Conservation (phyloP, 192 early-diverging fungal genomes). For the Phlyctochytrium bullatum region DNA sequence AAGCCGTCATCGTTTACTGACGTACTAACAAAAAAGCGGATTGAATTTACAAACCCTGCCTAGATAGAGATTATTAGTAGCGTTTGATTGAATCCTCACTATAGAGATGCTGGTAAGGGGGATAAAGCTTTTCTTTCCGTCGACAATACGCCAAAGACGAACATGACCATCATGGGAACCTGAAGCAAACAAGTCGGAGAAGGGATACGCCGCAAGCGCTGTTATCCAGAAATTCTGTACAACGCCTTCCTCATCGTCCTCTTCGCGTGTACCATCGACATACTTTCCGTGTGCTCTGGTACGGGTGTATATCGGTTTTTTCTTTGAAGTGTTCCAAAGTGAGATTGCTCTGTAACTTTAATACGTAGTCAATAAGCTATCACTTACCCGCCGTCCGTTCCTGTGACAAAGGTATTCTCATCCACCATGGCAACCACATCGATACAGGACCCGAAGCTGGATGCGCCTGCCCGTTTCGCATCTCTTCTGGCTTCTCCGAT, state of each 20-base stretch:
- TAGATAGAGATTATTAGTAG: constrained; percentile 8
- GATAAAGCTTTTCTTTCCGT: constrained; percentile 61
- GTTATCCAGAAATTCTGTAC: constrained; percentile 75
- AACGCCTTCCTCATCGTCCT: constrained; percentile 4
- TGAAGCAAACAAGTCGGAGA: constrained; percentile 87
- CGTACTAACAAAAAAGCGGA: too few relatives aligned
- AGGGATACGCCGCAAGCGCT: constrained; percentile 73
- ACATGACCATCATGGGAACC: constrained; percentile 86
- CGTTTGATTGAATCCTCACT: too few relatives aligned
- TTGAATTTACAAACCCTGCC: constrained; percentile 53
- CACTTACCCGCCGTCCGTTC: constrained; percentile 79
- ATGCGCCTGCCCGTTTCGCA: constrained; percentile 31
- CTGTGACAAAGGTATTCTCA: constrained; percentile 89
- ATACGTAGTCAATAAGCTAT: background rate
- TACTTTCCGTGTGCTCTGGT: constrained; percentile 68
- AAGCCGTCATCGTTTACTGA: too few relatives aligned
- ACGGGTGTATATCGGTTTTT: constrained; percentile 87
- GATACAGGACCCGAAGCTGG: constrained; percentile 52
- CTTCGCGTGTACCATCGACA: background rate
- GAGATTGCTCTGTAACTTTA: constrained; percentile 69
- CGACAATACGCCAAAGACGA: constrained; percentile 80
- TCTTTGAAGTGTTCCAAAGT: constrained; percentile 87
- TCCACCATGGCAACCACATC: constrained; percentile 91
- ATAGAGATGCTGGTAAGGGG: constrained; percentile 63
- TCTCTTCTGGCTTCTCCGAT: constrained; percentile 28